Conservation (phyloP, 1,284 basidiomycete genomes). For the Cutaneotrichosporon sp. region DNA sequence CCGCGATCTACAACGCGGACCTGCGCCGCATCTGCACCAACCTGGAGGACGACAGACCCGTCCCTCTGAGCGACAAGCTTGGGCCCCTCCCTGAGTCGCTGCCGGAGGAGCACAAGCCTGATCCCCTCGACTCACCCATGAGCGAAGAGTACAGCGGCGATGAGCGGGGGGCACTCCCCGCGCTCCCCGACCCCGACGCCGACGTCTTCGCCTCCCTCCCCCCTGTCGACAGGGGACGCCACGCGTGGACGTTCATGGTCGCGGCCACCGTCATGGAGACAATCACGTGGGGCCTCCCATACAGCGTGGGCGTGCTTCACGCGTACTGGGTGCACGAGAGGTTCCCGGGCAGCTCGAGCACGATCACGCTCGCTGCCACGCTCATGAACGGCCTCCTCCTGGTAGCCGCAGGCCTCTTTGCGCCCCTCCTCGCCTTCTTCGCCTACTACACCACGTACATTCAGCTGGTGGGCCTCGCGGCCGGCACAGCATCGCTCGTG, state of each 20-base stretch:
- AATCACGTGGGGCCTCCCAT: conserved; percentile 51
- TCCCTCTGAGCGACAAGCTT: not conserved
- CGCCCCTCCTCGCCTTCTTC: conserved; percentile 25
- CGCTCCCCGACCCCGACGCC: not conserved
- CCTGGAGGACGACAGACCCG: not conserved
- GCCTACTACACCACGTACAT: not conserved
- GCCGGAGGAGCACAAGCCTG: not conserved
- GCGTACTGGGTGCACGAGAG: conserved; percentile 43
- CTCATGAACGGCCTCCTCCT: conserved; percentile 49
- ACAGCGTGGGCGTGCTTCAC: conserved; percentile 48
- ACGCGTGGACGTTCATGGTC: conserved; percentile 50
- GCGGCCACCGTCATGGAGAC: conserved; percentile 47
- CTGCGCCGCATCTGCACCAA: not conserved
- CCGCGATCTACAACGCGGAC: not conserved
- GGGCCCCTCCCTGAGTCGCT: not conserved
- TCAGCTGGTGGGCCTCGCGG: conserved; percentile 13
- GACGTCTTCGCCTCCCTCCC: conserved; percentile 24
- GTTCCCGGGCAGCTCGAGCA: conserved; percentile 32
- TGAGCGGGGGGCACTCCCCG: not conserved
- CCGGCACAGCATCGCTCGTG: conserved; percentile 8
- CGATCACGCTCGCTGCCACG: conserved; percentile 43
- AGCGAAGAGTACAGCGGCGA: not conserved
- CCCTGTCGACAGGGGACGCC: conserved; percentile 45
- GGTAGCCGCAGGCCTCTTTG: conserved; percentile 45
- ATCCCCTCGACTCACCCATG: not conserved